phyloP scores from a whole-genome alignment of 306 rosid species.

The Lotus japonicus region DNA sequence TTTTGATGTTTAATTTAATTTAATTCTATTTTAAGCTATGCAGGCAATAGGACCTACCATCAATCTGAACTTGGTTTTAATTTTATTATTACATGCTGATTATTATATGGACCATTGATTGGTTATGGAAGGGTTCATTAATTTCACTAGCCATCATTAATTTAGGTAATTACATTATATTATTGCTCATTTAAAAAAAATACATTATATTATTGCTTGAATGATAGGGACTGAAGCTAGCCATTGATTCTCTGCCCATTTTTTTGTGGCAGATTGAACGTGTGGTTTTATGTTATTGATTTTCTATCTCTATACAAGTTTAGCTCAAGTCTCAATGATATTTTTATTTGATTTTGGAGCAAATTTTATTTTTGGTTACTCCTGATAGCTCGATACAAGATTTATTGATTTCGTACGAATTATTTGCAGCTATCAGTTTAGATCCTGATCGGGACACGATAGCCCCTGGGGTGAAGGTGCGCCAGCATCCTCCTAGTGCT shows the following conservation, averaged over 20 bases:
- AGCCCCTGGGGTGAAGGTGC: conserved; percentile 39
- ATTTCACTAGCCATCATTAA: too few species aligned
- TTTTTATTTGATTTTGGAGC: background rate
- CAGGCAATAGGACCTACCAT: too few species aligned
- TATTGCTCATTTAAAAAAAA: too few species aligned
- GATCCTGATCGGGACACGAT: conserved; percentile 17
- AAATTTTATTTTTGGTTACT: background rate
- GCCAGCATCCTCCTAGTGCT: conserved; percentile 66
- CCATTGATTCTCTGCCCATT: background rate
- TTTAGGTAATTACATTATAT: too few species aligned
- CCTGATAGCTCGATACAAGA: background rate
- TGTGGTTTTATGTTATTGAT: background rate
- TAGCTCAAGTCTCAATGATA: background rate
- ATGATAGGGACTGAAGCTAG: background rate
- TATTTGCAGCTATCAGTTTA: conserved; percentile 21
- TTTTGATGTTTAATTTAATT: too few species aligned
- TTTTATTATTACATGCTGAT: too few species aligned
- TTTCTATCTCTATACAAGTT: background rate
- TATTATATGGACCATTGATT: too few species aligned
- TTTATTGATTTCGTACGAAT: background rate
- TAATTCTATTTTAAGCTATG: too few species aligned
- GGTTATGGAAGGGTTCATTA: too few species aligned
- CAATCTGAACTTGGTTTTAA: too few species aligned
- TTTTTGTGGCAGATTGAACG: background rate
- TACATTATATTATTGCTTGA: too few species aligned